Base-by-base conservation (phyloP, 495 filamentous ascomycete genomes). In the Hypoxylon fuscum region DNA sequence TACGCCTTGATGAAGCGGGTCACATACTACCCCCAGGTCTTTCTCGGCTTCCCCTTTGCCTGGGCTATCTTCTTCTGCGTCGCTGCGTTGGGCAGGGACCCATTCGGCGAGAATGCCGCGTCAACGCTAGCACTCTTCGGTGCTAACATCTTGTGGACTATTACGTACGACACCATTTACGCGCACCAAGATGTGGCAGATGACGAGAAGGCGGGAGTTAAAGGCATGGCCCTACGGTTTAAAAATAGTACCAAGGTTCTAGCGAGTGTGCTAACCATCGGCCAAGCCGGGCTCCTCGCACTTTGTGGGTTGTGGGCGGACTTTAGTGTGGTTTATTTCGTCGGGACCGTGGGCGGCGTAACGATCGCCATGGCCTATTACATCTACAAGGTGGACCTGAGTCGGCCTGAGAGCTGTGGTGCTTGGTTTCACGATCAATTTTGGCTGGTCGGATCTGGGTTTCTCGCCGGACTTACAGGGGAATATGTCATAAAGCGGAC, bases 151-250 rank as follows among this genome's bases (percentile, higher is more conserved):
- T 14, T 76, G 4, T 81, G 78, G 78, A 79, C 75, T 1, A 68
- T 78, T 7, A 72, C 74, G 9, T 81, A 76, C 62, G 81, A 82
- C 55, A 79, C 73, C 1, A 66, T 81, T 15, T 82, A 82, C 51
- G 78, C 76, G 0, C 70, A 76, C 59, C 79, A 80, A 53, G 79
- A 82, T 58, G 8, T 71, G 3, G 54, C 60, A 14, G 77, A 81
- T 37, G 81, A 83, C 53, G 45, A 72, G 20, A 72, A 76, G 32
- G 74, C 66, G 0, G 78, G 79, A 0, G 71, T 82, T 7, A 73
- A 71, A 58, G 60, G 59, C 18, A 68, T 77, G 67, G 78, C 77
- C 10, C 59, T 81, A 27, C 38, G 21, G 37, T 77, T 74, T 43
- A 23, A 40, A 8, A 23, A 76, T 18, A 54, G 31, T 15, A 72